phyloP scores from a whole-genome alignment of 1,284 basidiomycete genomes.

The Leccinum subfulvum region DNA sequence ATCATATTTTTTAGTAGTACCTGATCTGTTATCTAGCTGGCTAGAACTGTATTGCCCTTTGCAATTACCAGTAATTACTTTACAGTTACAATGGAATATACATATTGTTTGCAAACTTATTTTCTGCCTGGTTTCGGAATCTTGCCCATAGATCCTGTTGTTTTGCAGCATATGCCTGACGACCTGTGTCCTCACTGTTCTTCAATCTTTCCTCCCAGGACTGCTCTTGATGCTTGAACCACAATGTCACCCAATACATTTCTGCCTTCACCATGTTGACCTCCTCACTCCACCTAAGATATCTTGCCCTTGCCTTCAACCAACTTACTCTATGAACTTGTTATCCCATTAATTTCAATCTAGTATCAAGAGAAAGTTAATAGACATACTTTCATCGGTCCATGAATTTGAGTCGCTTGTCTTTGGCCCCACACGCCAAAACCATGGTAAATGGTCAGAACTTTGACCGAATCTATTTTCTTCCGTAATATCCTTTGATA shows the following conservation, averaged over 20 bases:
- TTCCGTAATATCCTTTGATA: neutral
- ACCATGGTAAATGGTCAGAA: neutral
- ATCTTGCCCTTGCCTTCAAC: neutral
- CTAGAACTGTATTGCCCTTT: no score
- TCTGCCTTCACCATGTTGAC: neutral
- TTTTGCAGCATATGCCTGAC: neutral
- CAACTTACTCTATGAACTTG: neutral
- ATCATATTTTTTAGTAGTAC: no score
- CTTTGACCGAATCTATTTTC: neutral
- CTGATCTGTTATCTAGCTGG: no score
- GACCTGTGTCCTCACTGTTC: neutral
- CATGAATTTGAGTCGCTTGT: neutral
- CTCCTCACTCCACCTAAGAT: neutral
- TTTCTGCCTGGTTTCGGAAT: neutral
- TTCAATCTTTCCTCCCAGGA: neutral
- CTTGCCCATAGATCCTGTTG: neutral
- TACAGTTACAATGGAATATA: neutral
- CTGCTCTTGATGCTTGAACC: neutral
- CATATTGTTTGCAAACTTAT: neutral
- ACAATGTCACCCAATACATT: neutral
- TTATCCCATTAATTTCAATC: neutral
- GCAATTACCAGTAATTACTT: neutral
- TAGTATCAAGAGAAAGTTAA: neutral
- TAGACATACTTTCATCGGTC: neutral
- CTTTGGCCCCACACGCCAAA: neutral